Conservation (phyloP, 306 rosid species). For the Medicago arabica region DNA sequence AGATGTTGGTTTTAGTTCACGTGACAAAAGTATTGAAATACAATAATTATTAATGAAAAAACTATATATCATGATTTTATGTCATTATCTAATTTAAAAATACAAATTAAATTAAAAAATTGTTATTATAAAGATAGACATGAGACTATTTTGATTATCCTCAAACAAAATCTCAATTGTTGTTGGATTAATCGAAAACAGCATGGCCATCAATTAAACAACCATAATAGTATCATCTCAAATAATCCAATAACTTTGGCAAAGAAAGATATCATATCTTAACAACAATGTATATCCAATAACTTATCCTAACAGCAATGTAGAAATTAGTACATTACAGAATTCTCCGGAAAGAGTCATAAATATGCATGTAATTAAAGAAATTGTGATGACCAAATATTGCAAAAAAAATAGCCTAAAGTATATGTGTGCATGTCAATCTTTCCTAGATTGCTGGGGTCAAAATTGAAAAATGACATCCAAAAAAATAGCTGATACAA, state of each 20-base stretch:
- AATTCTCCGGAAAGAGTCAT: constrained; percentile 21
- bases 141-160: too few species aligned
- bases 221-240: background rate
- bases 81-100: background rate
- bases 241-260: constrained; percentile 31
- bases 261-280: constrained; percentile 10
- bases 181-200: background rate
- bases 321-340: constrained; percentile 4
- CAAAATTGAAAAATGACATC: constrained; percentile 34
- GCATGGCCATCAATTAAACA: constrained; percentile 26
- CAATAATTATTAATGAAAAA: background rate
- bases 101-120: too few species aligned
- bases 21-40: background rate
- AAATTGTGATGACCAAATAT: constrained; percentile 21
- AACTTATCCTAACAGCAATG: constrained; percentile 23
- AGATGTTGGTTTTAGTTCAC: background rate
- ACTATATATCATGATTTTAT: background rate
- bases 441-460: constrained; percentile 23
- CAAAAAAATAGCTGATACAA: constrained; percentile 32
- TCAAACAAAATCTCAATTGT: background rate
- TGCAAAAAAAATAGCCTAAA: constrained; percentile 34
- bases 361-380: constrained; percentile 17
- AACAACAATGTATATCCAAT: constrained; percentile 13
- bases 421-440: constrained; percentile 22
- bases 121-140: too few species aligned